Base-by-base conservation (phyloP, 2,329 filamentous ascomycete species). In the Orbilia javanica region DNA sequence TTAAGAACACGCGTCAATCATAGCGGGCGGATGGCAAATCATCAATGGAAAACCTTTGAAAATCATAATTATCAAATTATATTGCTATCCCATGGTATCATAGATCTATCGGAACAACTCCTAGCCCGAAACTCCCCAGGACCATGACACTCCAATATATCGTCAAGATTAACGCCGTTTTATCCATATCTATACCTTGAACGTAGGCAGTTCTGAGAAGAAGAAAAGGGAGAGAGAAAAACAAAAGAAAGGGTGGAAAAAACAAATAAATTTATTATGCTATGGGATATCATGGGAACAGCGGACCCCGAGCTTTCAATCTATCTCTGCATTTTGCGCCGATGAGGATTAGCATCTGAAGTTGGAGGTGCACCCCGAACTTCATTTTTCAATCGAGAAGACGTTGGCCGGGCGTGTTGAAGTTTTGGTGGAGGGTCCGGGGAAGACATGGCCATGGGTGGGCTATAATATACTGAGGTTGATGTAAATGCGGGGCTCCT, bases 331-430 rank as follows among this genome's bases (percentile, higher is more conserved):
- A 34, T n/a, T 15, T 42, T 42, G 8, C 34, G 55, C 20, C 55
- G 31, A 10, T 4, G 55, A n/a, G 18, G 20, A 53, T 20, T 44
- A 11, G 34, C 29, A 62, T 66, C 31, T 1, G 74, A 68, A 31
- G 67, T 36, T 42, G 67, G 67, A 5, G 62, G 63, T 15, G 62
- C 27, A 11, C 34, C 36, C 31, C 44, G 52, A 29, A 78, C 27
- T 31, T 78, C 74, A 22, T 72, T 78, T 48, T 72, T 78, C 4
- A 78, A 31, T 15, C 63, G 64, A n/a, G 74, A 78, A 18, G 65
- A 69, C 13, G 6, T 50, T 13, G 65, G 20, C 15, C 62, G 53
- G 8, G 46, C 25, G 5, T 42, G 44, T 42, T 72, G 74, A 48
- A 39, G 39, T 27, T 78, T 71, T 10, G 29, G 31, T 11, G 60